Percentiles rank a stretch among this genome's conserved stretches.
phyloP scores from a whole-genome alignment of 768 basidiomycete species.

The Rhodotorula paludigena region DNA sequence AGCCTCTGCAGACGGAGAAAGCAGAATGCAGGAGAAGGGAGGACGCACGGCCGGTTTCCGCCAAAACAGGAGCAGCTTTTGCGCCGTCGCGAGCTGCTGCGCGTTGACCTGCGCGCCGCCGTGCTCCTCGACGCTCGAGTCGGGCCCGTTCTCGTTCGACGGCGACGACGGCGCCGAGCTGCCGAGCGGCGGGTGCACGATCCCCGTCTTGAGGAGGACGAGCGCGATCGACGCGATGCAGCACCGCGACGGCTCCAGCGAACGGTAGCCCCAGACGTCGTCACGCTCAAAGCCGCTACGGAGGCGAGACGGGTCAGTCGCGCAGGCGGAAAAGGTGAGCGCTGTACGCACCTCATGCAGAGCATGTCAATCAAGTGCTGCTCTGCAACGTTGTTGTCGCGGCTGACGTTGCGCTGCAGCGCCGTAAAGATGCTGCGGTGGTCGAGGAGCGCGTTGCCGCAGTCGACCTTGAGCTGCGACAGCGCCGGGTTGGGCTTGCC shows the following conservation, averaged over 20 bases:
- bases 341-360: slow-evolving; percentile 79
- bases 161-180: background rate
- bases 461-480: slow-evolving; percentile 73
- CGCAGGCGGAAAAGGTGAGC: background rate
- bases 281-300: slow-evolving; percentile 88
- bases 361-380: slow-evolving; percentile 99
- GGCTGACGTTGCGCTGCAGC: slow-evolving; percentile 95
- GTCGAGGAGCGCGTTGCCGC: slow-evolving; percentile 80
- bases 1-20: background rate
- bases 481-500: slow-evolving; percentile 75
- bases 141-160: background rate
- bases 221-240: slow-evolving; percentile 98
- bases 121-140: background rate
- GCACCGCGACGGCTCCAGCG: slow-evolving; percentile 89
- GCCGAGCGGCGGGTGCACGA: slow-evolving; percentile 61
- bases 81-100: slow-evolving; percentile 91
- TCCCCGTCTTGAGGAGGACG: slow-evolving; percentile 94
- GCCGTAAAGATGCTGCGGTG: slow-evolving; percentile 94
- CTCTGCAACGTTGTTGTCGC: slow-evolving; percentile 97
- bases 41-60: slow-evolving; percentile 91
- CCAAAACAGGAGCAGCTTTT: slow-evolving; percentile 96
- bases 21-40: slow-evolving; percentile 20
- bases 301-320: background rate
- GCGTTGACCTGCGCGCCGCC: slow-evolving; percentile 75
- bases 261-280: slow-evolving; percentile 97